Percentiles rank a stretch among this genome's conserved stretches.
Evolutionary conservation across 768 basidiomycete genomes (phyloP).

Genomic region (Suillus tomentosus): DNA sequence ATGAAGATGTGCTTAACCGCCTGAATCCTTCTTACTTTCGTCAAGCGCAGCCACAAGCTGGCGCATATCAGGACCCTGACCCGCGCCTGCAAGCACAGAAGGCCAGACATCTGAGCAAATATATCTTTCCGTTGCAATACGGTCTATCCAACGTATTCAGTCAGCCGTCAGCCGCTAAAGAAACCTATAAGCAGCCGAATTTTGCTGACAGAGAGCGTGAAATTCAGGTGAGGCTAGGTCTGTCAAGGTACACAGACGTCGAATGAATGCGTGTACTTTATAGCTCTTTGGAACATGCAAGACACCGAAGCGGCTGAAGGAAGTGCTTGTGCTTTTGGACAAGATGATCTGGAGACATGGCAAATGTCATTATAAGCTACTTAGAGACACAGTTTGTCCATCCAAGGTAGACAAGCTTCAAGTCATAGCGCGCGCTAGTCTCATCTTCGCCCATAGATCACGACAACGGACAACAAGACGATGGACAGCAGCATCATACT

Average conservation of each 20-base stretch:
- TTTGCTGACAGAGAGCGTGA: conserved; percentile 66
- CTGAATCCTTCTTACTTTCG: conserved; percentile 44
- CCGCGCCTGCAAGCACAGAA: conserved; percentile 47
- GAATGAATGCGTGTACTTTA: conserved; percentile 1
- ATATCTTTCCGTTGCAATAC: conserved; percentile 84
- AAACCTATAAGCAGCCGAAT: conserved; percentile 44
- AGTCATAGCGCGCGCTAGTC: neutral
- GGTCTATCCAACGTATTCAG: conserved; percentile 63
- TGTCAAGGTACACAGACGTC: neutral
- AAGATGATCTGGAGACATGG: conserved; percentile 66
- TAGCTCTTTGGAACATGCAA: conserved; percentile 51
- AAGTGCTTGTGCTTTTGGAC: conserved; percentile 53
- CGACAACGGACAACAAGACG: conserved; percentile 54
- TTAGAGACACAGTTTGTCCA: conserved; percentile 69
- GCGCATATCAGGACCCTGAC: conserved; percentile 45
- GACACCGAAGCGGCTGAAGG: conserved; percentile 75
- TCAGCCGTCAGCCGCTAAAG: conserved; percentile 22
- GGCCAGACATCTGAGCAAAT: conserved; percentile 71
- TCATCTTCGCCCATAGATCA: conserved; percentile 35
- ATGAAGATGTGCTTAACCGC: conserved; percentile 67
- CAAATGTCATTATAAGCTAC: conserved; percentile 68
- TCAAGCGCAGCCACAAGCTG: conserved; percentile 29
- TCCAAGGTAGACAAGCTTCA: conserved; percentile 62
- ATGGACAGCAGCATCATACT: conserved; percentile 68
- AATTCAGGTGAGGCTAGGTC: conserved; percentile 35